phyloP scores from a whole-genome alignment of 495 filamentous ascomycete species.

The Xylaria grammica region DNA sequence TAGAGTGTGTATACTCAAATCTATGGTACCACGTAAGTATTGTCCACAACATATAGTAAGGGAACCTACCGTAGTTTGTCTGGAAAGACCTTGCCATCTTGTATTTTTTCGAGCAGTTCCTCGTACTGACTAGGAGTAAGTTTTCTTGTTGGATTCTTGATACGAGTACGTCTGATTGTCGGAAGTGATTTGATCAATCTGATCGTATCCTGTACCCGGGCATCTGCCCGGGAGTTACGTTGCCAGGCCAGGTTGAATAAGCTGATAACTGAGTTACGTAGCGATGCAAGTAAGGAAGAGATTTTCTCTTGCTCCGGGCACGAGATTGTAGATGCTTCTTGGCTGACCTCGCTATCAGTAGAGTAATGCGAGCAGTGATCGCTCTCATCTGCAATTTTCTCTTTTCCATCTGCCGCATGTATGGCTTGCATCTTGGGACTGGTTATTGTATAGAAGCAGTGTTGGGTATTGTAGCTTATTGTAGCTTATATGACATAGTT shows the following conservation, averaged over 20 bases:
- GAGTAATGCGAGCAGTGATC: not conserved
- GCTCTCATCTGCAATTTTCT: not conserved
- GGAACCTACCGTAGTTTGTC: not conserved
- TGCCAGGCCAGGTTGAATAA: not conserved
- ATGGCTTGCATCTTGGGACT: slow-evolving; percentile 1
- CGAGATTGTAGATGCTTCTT: not conserved
- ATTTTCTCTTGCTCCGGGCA: not conserved
- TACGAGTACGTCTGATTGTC: slow-evolving; percentile 5
- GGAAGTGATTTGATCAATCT: slow-evolving; percentile 7
- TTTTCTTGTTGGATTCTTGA: not conserved
- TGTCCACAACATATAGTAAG: not conserved
- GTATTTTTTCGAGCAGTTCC: not conserved
- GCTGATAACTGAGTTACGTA: not conserved
- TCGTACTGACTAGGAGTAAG: slow-evolving; percentile 1
- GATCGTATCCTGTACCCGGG: slow-evolving; percentile 8
- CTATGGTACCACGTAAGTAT: not conserved
- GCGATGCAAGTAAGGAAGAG: not conserved
- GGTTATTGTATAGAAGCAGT: not conserved
- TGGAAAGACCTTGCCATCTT: not conserved
- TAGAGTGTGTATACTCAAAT: slow-evolving; percentile 6
- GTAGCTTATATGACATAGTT: not conserved
- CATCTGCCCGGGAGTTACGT: slow-evolving; percentile 6
- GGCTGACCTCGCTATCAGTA: not conserved
- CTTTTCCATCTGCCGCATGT: not conserved
- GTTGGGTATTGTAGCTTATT: not conserved